Conservation (phyloP, 495 filamentous ascomycete genomes). For the Pyronema omphalodes region DNA sequence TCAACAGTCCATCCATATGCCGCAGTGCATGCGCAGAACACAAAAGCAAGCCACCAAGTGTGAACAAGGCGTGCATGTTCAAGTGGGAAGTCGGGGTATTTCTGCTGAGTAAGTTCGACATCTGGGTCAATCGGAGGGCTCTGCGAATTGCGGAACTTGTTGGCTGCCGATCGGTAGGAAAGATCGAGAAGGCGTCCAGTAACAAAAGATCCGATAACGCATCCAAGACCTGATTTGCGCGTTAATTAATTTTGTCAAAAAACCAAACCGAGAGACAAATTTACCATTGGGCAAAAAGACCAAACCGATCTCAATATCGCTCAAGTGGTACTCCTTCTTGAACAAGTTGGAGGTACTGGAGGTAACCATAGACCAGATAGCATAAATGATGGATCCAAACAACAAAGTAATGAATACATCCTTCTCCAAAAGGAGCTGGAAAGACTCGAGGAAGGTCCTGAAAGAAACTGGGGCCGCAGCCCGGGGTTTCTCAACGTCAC, state of each 20-base stretch:
- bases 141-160: neutral
- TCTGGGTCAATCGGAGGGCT: neutral
- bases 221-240: neutral
- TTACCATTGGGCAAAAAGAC: neutral
- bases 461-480: neutral
- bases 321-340: neutral
- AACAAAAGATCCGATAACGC: neutral
- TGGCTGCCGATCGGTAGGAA: neutral
- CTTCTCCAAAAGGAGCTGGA: neutral
- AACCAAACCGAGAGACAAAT: too few species aligned
- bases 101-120: neutral
- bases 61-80: neutral
- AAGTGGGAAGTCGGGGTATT: neutral
- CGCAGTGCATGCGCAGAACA: neutral
- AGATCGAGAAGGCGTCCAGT: neutral
- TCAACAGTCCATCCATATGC: slow-evolving; percentile 1
- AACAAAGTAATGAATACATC: neutral
- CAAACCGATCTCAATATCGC: neutral
- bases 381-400: neutral
- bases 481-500: neutral
- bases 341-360: neutral
- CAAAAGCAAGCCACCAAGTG: neutral
- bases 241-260: too few species aligned
- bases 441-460: neutral
- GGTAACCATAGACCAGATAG: neutral